Evolutionary conservation across 176 grass and related monocot genomes (phyloP).

Genomic region (Carex myosuroides): DNA sequence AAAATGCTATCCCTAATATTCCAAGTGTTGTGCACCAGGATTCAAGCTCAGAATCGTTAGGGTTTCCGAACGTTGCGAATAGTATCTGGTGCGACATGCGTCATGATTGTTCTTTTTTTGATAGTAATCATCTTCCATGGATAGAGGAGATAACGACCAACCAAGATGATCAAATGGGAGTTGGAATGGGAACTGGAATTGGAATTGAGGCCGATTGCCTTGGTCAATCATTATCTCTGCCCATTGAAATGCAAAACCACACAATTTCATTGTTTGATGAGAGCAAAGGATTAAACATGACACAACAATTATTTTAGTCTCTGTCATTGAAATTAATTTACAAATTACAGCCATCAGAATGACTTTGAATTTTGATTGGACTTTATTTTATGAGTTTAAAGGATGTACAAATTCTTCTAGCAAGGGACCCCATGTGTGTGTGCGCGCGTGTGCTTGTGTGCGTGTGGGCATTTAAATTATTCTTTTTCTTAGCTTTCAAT

Average conservation of each 20-base stretch:
- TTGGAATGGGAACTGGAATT: background rate
- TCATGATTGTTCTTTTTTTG: background rate
- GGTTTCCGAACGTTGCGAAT: background rate
- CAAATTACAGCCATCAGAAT: background rate
- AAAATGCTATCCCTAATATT: background rate
- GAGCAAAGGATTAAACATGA: slow-evolving; percentile 14
- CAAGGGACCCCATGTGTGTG: background rate
- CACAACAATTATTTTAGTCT: slow-evolving; percentile 15
- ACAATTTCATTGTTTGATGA: slow-evolving; percentile 8
- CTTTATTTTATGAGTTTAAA: background rate
- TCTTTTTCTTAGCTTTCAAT: background rate
- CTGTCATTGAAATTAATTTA: background rate
- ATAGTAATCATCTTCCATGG: background rate
- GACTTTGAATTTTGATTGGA: background rate
- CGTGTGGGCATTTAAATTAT: background rate
- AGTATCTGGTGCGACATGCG: background rate
- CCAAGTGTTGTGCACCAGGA: background rate
- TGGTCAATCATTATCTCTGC: background rate
- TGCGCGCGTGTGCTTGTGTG: background rate
- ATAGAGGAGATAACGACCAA: slow-evolving; percentile 7
- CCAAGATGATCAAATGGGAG: background rate
- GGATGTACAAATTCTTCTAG: slow-evolving; percentile 9
- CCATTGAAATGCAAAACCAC: background rate
- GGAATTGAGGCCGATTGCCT: background rate
- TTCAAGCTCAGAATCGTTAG: slow-evolving; percentile 11